Percentiles rank a stretch among this genome's conserved stretches.
Evolutionary conservation across 1,139 yeast species (phyloP).

Genomic region (Saccharomycopsis phalli): DNA sequence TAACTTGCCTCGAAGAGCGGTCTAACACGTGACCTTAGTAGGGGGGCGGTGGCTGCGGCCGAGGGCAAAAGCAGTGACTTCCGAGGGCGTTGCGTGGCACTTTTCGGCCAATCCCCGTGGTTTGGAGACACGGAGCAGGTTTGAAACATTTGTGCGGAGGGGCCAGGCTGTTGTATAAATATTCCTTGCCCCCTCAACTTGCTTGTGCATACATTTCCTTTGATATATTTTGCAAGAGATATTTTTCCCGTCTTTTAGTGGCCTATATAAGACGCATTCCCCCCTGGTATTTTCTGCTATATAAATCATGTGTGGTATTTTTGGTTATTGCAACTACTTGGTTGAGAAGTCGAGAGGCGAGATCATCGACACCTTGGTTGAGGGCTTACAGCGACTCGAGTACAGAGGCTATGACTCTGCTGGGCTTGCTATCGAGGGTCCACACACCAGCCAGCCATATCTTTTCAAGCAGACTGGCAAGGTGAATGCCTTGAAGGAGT

Average conservation of each 20-base stretch:
- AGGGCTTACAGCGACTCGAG: constrained; percentile 88
- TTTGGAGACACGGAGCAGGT: too few species aligned
- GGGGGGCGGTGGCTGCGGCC: too few species aligned
- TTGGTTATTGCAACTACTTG: constrained; percentile 94
- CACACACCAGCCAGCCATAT: constrained; percentile 50
- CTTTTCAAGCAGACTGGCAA: constrained; percentile 87
- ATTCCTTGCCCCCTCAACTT: not conserved
- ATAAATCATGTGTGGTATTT: constrained; percentile 85
- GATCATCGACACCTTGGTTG: constrained; percentile 78
- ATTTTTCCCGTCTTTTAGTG: too few species aligned
- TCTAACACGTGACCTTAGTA: too few species aligned
- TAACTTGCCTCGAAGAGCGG: too few species aligned
- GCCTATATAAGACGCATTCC: too few species aligned
- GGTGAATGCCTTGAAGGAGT: constrained; percentile 71
- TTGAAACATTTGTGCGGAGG: too few species aligned
- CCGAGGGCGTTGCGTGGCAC: too few species aligned
- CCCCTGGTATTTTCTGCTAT: too few species aligned
- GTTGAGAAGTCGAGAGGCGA: constrained; percentile 91
- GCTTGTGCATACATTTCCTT: not conserved
- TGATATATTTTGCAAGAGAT: constrained; percentile 1
- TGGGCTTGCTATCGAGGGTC: constrained; percentile 93
- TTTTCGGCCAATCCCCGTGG: too few species aligned
- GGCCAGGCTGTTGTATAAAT: too few species aligned
- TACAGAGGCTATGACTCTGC: constrained; percentile 98
- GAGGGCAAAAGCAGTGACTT: too few species aligned